Evolutionary conservation across 1,284 basidiomycete genomes (phyloP).

Genomic region (Puccinia polysora): DNA sequence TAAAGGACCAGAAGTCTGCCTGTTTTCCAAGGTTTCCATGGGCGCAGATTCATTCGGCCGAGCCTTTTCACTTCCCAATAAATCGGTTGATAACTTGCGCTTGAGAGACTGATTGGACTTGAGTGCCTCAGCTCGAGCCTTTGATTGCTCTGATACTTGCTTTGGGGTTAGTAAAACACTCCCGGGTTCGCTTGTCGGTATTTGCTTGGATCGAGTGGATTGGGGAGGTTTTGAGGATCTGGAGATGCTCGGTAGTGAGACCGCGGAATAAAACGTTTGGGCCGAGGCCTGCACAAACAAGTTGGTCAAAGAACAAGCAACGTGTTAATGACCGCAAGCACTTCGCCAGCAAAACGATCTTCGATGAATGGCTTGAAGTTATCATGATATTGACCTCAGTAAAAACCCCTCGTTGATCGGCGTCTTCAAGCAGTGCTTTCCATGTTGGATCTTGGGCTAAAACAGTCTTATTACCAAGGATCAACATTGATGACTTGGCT

Average conservation of each 20-base stretch:
- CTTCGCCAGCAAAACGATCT: neutral
- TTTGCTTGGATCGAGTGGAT: neutral
- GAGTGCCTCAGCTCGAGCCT: neutral
- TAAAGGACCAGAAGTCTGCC: neutral
- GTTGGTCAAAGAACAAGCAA: neutral
- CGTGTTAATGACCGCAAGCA: neutral
- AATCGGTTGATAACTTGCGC: conserved; percentile 15
- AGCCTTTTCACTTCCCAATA: neutral
- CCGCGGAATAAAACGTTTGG: conserved; percentile 33
- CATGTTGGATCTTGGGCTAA: conserved; percentile 59
- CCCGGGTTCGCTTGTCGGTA: neutral
- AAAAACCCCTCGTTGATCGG: conserved; percentile 17
- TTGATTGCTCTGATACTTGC: conserved; percentile 24
- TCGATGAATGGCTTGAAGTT: neutral
- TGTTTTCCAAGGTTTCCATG: neutral
- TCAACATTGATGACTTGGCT: conserved; percentile 86
- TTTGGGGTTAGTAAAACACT: conserved; percentile 21
- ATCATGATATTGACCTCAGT: conserved; percentile 24
- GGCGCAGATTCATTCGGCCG: neutral
- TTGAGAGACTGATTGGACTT: conserved; percentile 2
- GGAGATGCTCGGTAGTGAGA: neutral
- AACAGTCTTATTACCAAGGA: conserved; percentile 69
- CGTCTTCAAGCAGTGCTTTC: conserved; percentile 60
- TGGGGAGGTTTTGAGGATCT: neutral
- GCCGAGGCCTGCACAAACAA: conserved; percentile 16